Base-by-base conservation (phyloP, 805 yeast genomes). In the Wickerhamia fluorescens region DNA sequence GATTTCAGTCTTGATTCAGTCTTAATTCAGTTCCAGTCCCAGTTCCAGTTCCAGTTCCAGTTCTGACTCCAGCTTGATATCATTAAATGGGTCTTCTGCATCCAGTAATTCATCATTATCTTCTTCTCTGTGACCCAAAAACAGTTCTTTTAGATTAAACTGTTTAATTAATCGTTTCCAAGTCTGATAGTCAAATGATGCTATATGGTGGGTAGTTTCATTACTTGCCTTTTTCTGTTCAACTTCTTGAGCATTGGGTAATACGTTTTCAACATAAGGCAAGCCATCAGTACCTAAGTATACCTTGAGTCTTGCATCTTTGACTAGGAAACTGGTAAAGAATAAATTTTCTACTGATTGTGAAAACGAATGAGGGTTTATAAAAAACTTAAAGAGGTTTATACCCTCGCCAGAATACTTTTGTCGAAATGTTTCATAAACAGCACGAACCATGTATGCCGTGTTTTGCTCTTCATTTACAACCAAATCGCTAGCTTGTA, bases 341-440 rank as follows among this genome's bases (percentile, higher is more conserved):
- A 88, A 88, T 43, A 89, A 55, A 47, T 85, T 86, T 50, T 89
- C 96, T 2, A 88, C 77, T 1, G 87, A 71, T 48, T 79, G 87
- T 1, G 81, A 63, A 52, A 79, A 88, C 5, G 89, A 78, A 10
- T 56, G 37, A 1, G 96, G 95, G 48, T 89, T 77, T 12, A 88
- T 60, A 28, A 84, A 70, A 41, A 82, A 78, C 36, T 66, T 61
- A 45, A 73, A 84, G 25, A 87, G 58, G 31, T 73, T 73, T 6
- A 86, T 62, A 6, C 62, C 63, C 12, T 41, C 40, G 1, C 51
- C 53, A 0, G 56, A 58, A 6, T 51, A 47, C 24, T 55, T 59
- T 6, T 38, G 31, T 5, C 36, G 29, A 24, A 74, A 54, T 3
- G 58, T 48, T 24, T 55, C 52, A 48, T 58, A 81, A 24, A 80